phyloP scores from a whole-genome alignment of 1,139 yeast genomes.

The Candida frijolesensis region DNA sequence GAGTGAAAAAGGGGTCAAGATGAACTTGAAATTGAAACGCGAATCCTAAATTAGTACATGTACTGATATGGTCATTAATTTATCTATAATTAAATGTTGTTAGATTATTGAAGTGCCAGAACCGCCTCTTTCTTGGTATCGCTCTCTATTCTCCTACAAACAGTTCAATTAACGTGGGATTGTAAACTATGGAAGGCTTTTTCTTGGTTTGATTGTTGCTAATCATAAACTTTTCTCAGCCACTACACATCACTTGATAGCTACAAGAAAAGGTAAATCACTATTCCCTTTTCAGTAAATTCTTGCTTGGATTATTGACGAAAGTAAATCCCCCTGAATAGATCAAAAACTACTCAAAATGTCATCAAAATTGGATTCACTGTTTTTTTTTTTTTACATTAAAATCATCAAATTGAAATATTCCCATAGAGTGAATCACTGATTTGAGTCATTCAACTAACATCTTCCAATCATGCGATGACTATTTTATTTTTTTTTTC shows the following conservation, averaged over 20 bases:
- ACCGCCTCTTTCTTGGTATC: too few relatives aligned
- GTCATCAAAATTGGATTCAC: too few relatives aligned
- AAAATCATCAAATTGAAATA: too few relatives aligned
- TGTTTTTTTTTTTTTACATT: too few relatives aligned
- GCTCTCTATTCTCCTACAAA: too few relatives aligned
- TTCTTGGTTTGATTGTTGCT: too few relatives aligned
- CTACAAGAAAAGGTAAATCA: background rate
- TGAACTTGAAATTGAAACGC: background rate
- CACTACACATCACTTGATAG: background rate
- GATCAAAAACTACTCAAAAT: too few relatives aligned
- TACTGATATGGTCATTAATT: background rate
- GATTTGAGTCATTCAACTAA: too few relatives aligned
- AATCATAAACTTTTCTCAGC: background rate
- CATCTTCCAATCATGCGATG: background rate
- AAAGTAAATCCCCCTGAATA: background rate
- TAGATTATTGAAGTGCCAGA: too few relatives aligned
- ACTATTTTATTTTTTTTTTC: background rate
- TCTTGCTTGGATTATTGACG: background rate
- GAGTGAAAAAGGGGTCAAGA: background rate
- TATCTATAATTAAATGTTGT: background rate
- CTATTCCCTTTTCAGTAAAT: background rate
- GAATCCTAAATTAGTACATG: background rate
- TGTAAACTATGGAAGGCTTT: too few relatives aligned
- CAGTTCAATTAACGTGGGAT: too few relatives aligned
- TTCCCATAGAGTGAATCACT: too few relatives aligned